Base-by-base conservation (phyloP, 352 stramenopile species). In the Pythium rishiriense region DNA sequence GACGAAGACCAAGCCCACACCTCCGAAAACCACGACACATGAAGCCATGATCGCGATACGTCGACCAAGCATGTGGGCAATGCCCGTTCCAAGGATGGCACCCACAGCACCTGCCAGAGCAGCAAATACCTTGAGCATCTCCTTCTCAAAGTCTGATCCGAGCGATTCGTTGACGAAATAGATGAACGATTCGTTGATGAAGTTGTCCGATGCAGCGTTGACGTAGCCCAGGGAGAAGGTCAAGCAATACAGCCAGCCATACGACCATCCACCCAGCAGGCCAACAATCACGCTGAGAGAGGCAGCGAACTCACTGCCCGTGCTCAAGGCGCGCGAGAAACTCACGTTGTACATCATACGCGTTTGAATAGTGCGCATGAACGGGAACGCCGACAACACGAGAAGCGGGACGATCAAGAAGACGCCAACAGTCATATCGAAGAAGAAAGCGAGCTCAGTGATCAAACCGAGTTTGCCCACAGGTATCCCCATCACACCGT, bases 341-440 rank as follows among this genome's bases (percentile, higher is more conserved):
- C 87, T 85, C 21, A 87, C 86, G 58, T 96, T 96, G 70, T 96
- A 96, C 87, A 96, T 96, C 85, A 96, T 96, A 31, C 87, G 85
- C 39, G 87, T 94, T 55, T 96, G 87, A 55, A 94, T 91, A 10
- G 86, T 94, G 39, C 81, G 85, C 85, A 96, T 94, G 65, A 94
- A 96, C 22, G 85, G 87, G 60, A 96, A 85, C 21, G 82, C 85
- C 45, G 85, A 94, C 5, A 96, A 33, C 21, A 94, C 43, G 42
- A 94, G 47, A 19, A 96, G 74, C 24, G 86, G 84, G 1, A 94
- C 15, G 17, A 88, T 75, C 22, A 94, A 54, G 57, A 94, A 91
- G 22, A 93, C 31, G 1, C 87, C 87, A 10, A 94, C 79, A 1
- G 93, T 69, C 70, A 93, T 87, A 55, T 96, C 87, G 62, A 96